Evolutionary conservation across 2,329 filamentous ascomycete genomes (phyloP).

Genomic region (Colletotrichum sp.): DNA sequence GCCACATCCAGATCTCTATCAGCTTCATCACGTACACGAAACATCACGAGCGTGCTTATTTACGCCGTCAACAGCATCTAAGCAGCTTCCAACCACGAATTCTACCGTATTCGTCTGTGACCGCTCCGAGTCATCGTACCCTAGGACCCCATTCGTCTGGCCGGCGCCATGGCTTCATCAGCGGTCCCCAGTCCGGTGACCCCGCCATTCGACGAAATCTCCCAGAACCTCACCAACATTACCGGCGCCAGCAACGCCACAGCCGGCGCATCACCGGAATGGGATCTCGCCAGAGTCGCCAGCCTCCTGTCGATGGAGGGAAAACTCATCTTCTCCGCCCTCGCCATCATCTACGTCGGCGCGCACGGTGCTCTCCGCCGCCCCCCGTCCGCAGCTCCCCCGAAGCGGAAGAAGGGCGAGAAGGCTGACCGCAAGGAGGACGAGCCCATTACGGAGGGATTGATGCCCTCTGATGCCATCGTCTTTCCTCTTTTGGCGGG

Average conservation of each 20-base stretch:
- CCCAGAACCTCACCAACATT: slow-evolving; percentile 26
- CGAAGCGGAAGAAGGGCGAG: slow-evolving; percentile 55
- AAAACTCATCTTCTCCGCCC: slow-evolving; percentile 65
- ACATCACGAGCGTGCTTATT: background rate
- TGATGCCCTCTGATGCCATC: slow-evolving; percentile 81
- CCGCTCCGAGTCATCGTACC: background rate
- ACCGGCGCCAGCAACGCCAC: slow-evolving; percentile 28
- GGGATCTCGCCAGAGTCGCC: slow-evolving; percentile 42
- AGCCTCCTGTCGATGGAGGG: slow-evolving; percentile 37
- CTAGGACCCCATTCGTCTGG: background rate
- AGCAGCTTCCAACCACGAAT: background rate
- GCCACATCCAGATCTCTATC: background rate
- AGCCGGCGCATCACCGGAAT: slow-evolving; percentile 33
- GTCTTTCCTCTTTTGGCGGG: slow-evolving; percentile 83
- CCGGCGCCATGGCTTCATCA: slow-evolving; percentile 12
- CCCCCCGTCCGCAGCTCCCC: slow-evolving; percentile 76
- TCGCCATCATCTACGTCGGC: slow-evolving; percentile 84
- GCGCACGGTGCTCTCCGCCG: slow-evolving; percentile 85
- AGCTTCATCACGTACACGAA: background rate
- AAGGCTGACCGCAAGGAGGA: slow-evolving; percentile 10
- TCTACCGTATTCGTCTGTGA: background rate
- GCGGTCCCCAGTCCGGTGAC: slow-evolving; percentile 1
- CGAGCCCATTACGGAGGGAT: slow-evolving; percentile 57
- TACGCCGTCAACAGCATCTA: background rate
- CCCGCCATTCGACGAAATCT: slow-evolving; percentile 30